Percentiles rank a stretch among this genome's conserved stretches.
Evolutionary conservation across 2,329 filamentous ascomycete species (phyloP).

Genomic region (Periconia sp.): DNA sequence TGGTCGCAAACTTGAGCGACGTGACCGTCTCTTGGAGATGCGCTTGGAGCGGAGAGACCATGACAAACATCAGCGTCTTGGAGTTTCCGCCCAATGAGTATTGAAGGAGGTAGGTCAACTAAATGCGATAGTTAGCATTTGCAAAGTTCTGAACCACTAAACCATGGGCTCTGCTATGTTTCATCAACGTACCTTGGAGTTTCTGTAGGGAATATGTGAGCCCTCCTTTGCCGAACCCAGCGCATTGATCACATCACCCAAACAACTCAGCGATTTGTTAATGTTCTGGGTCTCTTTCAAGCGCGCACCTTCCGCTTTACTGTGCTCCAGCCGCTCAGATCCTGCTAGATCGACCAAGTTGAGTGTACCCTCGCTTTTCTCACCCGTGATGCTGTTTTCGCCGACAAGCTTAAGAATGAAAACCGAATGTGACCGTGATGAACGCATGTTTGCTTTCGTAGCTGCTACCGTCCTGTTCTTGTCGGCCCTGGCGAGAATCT

Average conservation of each 20-base stretch:
- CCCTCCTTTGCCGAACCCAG: conserved; percentile 79
- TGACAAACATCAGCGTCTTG: conserved; percentile 99
- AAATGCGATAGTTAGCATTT: conserved; percentile 7
- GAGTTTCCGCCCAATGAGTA: conserved; percentile 93
- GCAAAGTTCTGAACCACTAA: neutral
- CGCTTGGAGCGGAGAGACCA: conserved; percentile 89
- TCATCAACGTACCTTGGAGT: conserved; percentile 71
- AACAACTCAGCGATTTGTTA: conserved; percentile 88
- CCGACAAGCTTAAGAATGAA: conserved; percentile 79
- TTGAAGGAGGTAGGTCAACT: conserved; percentile 91
- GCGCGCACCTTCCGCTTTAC: conserved; percentile 80
- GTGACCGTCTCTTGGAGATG: conserved; percentile 92
- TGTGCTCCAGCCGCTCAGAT: conserved; percentile 86
- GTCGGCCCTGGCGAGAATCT: conserved; percentile 76
- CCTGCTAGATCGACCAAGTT: conserved; percentile 96
- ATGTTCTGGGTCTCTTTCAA: conserved; percentile 96
- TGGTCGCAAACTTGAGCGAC: conserved; percentile 93
- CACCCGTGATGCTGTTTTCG: conserved; percentile 71
- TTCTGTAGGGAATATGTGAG: conserved; percentile 87
- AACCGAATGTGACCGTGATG: conserved; percentile 91
- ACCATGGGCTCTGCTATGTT: neutral
- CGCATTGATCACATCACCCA: conserved; percentile 92
- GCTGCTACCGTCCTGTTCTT: conserved; percentile 90
- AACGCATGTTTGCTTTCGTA: conserved; percentile 96
- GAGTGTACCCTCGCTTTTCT: conserved; percentile 87